Evolutionary conservation across 2,329 filamentous ascomycete genomes (phyloP).

Genomic region (Alternaria alternata): DNA sequence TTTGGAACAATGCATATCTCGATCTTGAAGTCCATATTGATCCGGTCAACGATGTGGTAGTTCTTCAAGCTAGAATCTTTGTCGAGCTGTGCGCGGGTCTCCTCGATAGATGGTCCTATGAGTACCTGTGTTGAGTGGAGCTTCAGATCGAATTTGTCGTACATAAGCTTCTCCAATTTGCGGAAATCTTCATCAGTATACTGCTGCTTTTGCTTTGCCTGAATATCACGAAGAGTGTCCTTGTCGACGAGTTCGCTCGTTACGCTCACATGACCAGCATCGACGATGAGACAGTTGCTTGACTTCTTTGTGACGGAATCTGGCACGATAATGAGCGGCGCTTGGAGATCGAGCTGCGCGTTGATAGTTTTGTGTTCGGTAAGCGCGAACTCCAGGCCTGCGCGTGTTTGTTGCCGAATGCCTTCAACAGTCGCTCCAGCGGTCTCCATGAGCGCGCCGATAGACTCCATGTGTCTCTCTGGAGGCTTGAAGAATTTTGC

Average conservation of each 20-base stretch:
- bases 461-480: constrained; percentile 97
- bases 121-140: constrained; percentile 94
- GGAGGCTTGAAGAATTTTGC: constrained; percentile 96
- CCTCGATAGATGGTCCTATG: constrained; percentile 91
- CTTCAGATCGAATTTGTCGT: constrained; percentile 94
- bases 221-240: constrained; percentile 85
- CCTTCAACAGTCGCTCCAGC: constrained; percentile 96
- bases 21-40: constrained; percentile 97
- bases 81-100: constrained; percentile 82
- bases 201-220: constrained; percentile 85
- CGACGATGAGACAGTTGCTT: constrained; percentile 89
- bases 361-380: constrained; percentile 99
- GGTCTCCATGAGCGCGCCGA: constrained; percentile 92
- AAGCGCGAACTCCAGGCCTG: constrained; percentile 92
- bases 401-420: constrained; percentile 91
- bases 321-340: constrained; percentile 93
- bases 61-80: constrained; percentile 72
- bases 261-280: constrained; percentile 94
- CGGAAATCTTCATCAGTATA: constrained; percentile 91
- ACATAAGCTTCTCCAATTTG: constrained; percentile 90
- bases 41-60: constrained; percentile 91
- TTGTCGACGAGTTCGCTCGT: constrained; percentile 94
- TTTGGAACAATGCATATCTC: constrained; percentile 97
- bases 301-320: constrained; percentile 85
- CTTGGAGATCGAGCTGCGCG: constrained; percentile 92